Conservation (phyloP, 495 filamentous ascomycete genomes). For the Tuber brumale region DNA sequence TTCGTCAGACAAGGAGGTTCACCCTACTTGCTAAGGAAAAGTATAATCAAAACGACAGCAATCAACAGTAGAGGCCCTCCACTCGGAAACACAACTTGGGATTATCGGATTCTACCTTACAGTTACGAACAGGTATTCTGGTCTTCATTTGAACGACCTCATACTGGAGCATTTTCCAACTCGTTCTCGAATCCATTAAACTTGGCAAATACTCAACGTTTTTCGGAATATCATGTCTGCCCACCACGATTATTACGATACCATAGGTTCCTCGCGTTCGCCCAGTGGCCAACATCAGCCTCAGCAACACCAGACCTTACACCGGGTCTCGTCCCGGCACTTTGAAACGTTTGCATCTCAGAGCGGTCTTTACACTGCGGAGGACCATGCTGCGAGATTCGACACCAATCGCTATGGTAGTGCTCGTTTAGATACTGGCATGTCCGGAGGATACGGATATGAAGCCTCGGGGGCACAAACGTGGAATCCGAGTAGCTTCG, state of each 20-base stretch:
- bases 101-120: neutral
- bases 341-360: constrained; percentile 59
- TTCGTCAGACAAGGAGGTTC: neutral
- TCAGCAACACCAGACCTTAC: constrained; percentile 54
- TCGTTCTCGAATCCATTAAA: neutral
- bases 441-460: constrained; percentile 51
- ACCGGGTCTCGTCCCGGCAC: constrained; percentile 60
- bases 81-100: neutral
- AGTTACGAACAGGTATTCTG: neutral
- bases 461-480: constrained; percentile 59
- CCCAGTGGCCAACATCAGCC: constrained; percentile 50
- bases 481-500: constrained; percentile 58
- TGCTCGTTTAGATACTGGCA: constrained; percentile 51
- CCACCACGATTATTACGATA: constrained; percentile 45
- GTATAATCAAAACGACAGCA: neutral
- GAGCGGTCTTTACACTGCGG: constrained; percentile 54
- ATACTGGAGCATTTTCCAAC: neutral
- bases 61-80: neutral
- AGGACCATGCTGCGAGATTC: constrained; percentile 58
- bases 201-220: neutral
- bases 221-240: constrained; percentile 26
- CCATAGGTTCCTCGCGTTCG: constrained; percentile 45
- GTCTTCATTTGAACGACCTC: neutral
- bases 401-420: constrained; percentile 55
- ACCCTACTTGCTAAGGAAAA: neutral